Conservation (phyloP, 352 stramenopile species). For the Globisporangium solare region DNA sequence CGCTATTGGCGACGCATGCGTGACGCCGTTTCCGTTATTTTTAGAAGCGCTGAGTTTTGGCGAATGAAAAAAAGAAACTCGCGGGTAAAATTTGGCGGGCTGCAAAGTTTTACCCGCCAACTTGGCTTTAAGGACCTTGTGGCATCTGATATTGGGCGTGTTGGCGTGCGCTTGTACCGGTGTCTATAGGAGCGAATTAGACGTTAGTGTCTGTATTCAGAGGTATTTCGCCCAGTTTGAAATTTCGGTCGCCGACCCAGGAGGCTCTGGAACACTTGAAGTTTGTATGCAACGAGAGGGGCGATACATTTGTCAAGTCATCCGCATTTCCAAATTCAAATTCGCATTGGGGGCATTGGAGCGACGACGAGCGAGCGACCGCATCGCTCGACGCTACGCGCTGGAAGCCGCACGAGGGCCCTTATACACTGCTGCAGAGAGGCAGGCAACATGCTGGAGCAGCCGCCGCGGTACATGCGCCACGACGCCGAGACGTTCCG, state of each 20-base stretch:
- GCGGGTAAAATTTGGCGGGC: slow-evolving; percentile 38
- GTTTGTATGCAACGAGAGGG: slow-evolving; percentile 18
- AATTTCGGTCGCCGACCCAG: slow-evolving; percentile 11
- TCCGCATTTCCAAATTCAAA: slow-evolving; percentile 33
- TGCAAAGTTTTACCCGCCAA: slow-evolving; percentile 35
- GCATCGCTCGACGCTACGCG: background rate
- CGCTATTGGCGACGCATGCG: too few species aligned
- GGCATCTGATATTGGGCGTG: background rate
- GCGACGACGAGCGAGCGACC: too few species aligned
- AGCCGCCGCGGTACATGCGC: slow-evolving; percentile 13
- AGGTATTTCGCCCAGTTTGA: slow-evolving; percentile 17
- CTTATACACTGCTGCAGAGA: background rate
- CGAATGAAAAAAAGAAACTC: slow-evolving; percentile 26
- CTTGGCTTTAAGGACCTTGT: slow-evolving; percentile 12
- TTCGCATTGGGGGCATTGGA: slow-evolving; percentile 17
- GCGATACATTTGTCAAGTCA: slow-evolving; percentile 32
- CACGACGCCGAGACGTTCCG: slow-evolving; percentile 73
- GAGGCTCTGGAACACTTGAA: slow-evolving; percentile 21
- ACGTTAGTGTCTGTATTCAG: slow-evolving; percentile 4
- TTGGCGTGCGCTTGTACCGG: background rate
- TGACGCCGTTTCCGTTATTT: slow-evolving; percentile 1
- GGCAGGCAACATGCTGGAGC: slow-evolving; percentile 27
- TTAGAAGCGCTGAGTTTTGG: slow-evolving; percentile 2
- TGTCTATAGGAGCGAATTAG: slow-evolving; percentile 4
- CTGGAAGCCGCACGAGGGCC: background rate